These are phyloP conservation scores for Quercus tomentella DNA, from an alignment of 331 rosid genomes.

Conservation along the genomic window DNA sequence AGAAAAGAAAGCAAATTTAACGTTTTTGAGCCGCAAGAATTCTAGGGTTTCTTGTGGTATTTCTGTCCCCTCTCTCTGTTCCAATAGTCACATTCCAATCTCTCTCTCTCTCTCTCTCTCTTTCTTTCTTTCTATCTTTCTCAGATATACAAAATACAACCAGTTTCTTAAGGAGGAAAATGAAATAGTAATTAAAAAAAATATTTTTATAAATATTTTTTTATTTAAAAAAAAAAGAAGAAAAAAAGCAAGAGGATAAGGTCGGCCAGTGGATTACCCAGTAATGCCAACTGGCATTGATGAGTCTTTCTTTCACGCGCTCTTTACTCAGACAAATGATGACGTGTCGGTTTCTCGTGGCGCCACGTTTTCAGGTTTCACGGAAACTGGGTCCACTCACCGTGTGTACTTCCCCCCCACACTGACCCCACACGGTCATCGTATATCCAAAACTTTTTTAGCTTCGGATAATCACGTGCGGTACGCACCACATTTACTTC, in stretches of 20 bases:
- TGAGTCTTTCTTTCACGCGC: constrained; percentile 31
- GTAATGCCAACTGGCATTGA: constrained; percentile 46
- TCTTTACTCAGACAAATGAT: background rate
- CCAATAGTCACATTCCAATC: constrained; percentile 26
- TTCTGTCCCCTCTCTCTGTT: background rate
- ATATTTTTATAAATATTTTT: background rate
- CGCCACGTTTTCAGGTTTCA: constrained; percentile 5
- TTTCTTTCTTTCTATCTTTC: background rate
- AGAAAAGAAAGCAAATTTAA: background rate
- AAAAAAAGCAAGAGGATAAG: constrained; percentile 39
- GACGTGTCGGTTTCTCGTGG: background rate
- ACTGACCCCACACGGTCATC: background rate
- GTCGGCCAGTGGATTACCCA: constrained; percentile 38
- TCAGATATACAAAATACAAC: too few species aligned
- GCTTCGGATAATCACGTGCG: background rate
- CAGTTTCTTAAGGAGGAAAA: background rate
- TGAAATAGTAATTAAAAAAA: constrained; percentile 6
- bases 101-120: constrained; percentile 28
- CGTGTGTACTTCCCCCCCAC: background rate
- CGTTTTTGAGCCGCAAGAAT: constrained; percentile 18
- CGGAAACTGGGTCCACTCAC: background rate
- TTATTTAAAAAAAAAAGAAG: background rate
- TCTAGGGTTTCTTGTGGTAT: constrained; percentile 44
- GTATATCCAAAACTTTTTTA: background rate
- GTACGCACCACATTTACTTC: background rate